Percentiles rank a stretch among this genome's conserved stretches.
These are phyloP conservation scores for Ustilago trichophora DNA, from an alignment of 1,284 basidiomycete species.

Conservation along the genomic window DNA sequence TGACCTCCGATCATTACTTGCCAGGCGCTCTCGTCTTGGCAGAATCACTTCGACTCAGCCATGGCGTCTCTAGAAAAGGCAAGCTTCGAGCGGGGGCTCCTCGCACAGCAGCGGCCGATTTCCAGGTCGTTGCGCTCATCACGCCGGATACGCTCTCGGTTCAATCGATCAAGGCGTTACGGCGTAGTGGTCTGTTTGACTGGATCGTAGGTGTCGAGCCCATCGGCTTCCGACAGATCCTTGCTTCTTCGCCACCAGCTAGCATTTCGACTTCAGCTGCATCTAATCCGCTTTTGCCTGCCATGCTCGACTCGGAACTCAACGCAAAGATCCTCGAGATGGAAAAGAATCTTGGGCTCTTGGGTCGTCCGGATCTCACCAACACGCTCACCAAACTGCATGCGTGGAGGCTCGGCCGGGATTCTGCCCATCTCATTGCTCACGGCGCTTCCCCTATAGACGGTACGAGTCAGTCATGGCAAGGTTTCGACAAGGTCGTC, in stretches of 20 bases:
- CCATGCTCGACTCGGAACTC: conserved; percentile 27
- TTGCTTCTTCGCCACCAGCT: conserved; percentile 18
- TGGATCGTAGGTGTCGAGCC: conserved; percentile 82
- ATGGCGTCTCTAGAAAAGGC: conserved; percentile 26
- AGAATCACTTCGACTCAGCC: conserved; percentile 72
- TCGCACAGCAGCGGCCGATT: not conserved
- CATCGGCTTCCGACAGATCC: conserved; percentile 63
- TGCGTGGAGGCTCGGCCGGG: conserved; percentile 78
- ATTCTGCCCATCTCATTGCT: conserved; percentile 22
- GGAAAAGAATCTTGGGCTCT: conserved; percentile 75
- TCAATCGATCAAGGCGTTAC: conserved; percentile 79
- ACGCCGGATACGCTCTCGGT: conserved; percentile 92
- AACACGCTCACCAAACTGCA: conserved; percentile 89
- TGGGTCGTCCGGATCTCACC: conserved; percentile 93
- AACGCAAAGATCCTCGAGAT: conserved; percentile 65
- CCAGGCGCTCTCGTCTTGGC: conserved; percentile 88
- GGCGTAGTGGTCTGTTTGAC: conserved; percentile 77
- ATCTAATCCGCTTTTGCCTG: not conserved
- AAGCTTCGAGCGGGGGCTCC: conserved; percentile 4
- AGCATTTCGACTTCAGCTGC: not conserved
- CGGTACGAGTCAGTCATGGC: conserved; percentile 52
- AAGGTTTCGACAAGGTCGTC: conserved; percentile 84
- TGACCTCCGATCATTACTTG: conserved; percentile 89
- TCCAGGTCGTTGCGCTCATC: conserved; percentile 85
- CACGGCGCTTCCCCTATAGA: conserved; percentile 4